Evolutionary conservation across 1,284 basidiomycete species (phyloP), one percentile per base, ranked within the genome.

Genomic region (Rhodotorula glutinis): DNA sequence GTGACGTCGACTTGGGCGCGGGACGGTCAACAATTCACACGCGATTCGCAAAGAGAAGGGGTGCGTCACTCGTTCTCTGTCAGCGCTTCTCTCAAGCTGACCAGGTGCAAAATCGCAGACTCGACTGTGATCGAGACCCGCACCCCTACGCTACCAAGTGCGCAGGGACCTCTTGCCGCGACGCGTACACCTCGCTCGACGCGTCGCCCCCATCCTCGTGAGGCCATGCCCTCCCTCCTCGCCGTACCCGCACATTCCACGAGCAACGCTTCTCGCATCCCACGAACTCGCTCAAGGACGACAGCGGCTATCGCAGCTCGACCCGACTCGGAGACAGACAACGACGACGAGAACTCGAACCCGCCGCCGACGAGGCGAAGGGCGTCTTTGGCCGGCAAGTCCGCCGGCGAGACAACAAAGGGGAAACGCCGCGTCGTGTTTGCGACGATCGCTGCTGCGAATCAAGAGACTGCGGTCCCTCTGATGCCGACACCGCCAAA

Each of bases 401-500:
- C 53, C 16, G 10, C 4, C 21, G 30, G 14, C 30, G 38, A 38
- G 7, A 7, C 33, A 38, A 38, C 33, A 11, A 38, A 11, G 29
- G 21, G 29, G 3, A 13, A 27, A 21, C 30, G 30, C 33, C 46
- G 30, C 57, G 57, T 44, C n/a, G 30, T 9, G 8, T 44, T 43
- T 25, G 25, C 16, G 19, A 17, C 2, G 30, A 3, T 25, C 29
- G 13, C 7, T 33, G 41, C 10, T 9, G 21, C 23, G 40, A 11
- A 38, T 56, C 17, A 38, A 21, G 43, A 21, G 9, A 10, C 17
- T 7, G 43, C 43, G 17, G 33, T 38, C 33, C 33, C 33, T 38
- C 33, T 38, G 11, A 56, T 61, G 64, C 64, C 63, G 9, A 57
- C 58, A 1, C 63, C 64, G 43, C 59, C 59, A 13, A 41, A 43